Evolutionary conservation across 306 rosid genomes (phyloP), one percentile per base, ranked within the genome.

Genomic region (Trifolium dubium): DNA sequence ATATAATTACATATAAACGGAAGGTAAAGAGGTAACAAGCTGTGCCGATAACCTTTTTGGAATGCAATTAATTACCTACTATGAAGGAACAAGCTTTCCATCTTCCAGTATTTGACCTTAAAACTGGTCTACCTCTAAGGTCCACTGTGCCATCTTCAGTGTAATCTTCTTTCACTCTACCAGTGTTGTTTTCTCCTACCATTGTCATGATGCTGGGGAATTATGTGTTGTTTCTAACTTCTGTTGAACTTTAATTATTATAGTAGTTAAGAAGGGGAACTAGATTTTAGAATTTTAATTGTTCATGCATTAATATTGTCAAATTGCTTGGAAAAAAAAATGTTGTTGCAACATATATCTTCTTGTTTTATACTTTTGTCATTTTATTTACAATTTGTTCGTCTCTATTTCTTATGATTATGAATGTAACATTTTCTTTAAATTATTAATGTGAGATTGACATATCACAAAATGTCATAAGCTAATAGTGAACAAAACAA

Each of bases 71-170:
- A 12, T 55, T 78, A 83, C 83, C 86, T 14, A 83, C 69, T 23
- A 83, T 71, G 69, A 79, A 83, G 72, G 76, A 75, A 54, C 83
- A 83, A 23, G 83, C 86, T 71, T 23, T 75, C 83, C 83, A 83
- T 75, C 34, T 71, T 66, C 86, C 86, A 4, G 79, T 79, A 29
- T 79, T 75, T 71, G 86, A 75, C 54, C 83, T 83, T 67, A 79
- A 79, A 65, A 79, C 37, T 12, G 78, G 76, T 83, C 86, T 83
- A 32, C 83, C 76, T 72, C 60, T 79, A 13, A 75, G 59, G 54
- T 83, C 79, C 72, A 79, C 83, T 0, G 86, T 75, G 17, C 83
- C 86, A 75, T 83, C 83, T 79, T 79, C 44, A 41, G 86, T 83
- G 50, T 79, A 79, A 72, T 72, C 81, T 31, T 72, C 55, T 5